Conservation (phyloP, 1,284 basidiomycete species). For the Pseudozyma hubeiensis region DNA sequence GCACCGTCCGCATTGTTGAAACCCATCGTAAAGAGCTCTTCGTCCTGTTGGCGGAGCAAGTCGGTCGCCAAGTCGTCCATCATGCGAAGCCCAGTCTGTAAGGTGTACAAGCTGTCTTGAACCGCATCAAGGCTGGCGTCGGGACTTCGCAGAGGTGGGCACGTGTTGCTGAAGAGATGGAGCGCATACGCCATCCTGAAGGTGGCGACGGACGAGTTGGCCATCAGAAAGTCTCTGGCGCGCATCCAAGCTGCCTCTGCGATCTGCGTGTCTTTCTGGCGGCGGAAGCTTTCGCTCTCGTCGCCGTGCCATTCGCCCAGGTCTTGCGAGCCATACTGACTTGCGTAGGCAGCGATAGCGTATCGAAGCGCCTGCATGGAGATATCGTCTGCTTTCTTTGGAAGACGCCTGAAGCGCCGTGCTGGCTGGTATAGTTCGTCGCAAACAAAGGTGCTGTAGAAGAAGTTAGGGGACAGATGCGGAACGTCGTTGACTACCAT, state of each 20-base stretch:
- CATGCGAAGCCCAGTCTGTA: conserved; percentile 44
- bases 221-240: conserved; percentile 41
- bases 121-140: conserved; percentile 21
- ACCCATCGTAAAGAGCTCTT: conserved; percentile 36
- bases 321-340: conserved; percentile 44
- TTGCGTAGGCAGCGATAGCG: conserved; percentile 44
- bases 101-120: conserved; percentile 22
- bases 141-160: conserved; percentile 32
- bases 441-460: conserved; percentile 43
- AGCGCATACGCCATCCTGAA: conserved; percentile 48
- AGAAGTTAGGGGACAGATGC: conserved; percentile 44
- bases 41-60: conserved; percentile 38
- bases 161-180: conserved; percentile 45
- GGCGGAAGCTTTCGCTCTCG: conserved; percentile 16
- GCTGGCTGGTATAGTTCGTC: conserved; percentile 34
- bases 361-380: conserved; percentile 44
- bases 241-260: conserved; percentile 44
- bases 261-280: conserved; percentile 39
- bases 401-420: conserved; percentile 31
- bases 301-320: conserved; percentile 29
- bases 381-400: conserved; percentile 38
- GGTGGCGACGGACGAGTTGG: conserved; percentile 36
- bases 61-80: conserved; percentile 47
- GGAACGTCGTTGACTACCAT: conserved; percentile 31
- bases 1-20: conserved; percentile 35